Evolutionary conservation across 805 yeast species (phyloP).

Genomic region (Henningerozyma blattae): DNA sequence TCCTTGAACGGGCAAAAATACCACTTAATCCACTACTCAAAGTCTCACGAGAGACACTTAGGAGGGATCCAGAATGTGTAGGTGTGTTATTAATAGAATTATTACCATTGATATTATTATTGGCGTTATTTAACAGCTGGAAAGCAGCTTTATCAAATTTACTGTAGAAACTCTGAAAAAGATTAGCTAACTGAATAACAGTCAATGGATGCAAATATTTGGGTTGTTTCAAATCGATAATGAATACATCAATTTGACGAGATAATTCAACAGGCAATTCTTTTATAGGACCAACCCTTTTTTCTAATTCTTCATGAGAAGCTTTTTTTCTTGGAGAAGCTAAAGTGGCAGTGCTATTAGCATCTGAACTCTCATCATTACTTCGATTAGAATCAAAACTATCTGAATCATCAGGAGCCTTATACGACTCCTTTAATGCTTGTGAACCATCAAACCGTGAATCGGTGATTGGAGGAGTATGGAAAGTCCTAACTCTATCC

Average conservation of each 20-base stretch:
- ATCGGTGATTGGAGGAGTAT: conserved; percentile 23
- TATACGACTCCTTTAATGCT: conserved; percentile 19
- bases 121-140: conserved; percentile 11
- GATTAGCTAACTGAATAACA: conserved; percentile 17
- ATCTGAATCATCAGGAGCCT: conserved; percentile 2
- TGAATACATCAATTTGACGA: conserved; percentile 17
- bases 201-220: conserved; percentile 22
- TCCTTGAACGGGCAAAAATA: conserved; percentile 24
- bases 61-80: conserved; percentile 5
- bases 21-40: conserved; percentile 25
- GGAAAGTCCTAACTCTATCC: conserved; percentile 11
- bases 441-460: conserved; percentile 16
- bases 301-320: conserved; percentile 16
- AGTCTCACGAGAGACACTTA: conserved; percentile 19
- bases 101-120: neutral
- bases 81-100: neutral
- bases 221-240: conserved; percentile 24
- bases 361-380: conserved; percentile 2
- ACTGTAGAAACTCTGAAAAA: conserved; percentile 21
- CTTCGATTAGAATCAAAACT: neutral
- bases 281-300: conserved; percentile 7
- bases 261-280: conserved; percentile 19
- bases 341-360: neutral
- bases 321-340: conserved; percentile 1
- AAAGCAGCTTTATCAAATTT: conserved; percentile 22